Evolutionary conservation across 352 stramenopile species (phyloP).

Genomic region (Phytopythium litorale): DNA sequence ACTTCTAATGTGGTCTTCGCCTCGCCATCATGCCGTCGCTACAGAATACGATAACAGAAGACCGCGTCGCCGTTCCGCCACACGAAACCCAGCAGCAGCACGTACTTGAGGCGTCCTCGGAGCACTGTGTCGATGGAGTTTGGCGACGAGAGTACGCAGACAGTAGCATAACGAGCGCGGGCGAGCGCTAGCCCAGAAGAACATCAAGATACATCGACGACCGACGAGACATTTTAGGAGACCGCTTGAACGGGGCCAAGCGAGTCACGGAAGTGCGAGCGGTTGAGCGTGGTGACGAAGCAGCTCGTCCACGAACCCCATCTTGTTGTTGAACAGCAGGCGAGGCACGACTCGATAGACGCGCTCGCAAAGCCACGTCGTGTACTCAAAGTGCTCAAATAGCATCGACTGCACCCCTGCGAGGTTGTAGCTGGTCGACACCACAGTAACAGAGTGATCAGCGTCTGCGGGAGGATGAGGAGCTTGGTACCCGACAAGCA

Average conservation of each 20-base stretch:
- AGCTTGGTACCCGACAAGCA: neutral
- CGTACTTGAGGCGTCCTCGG: slow-evolving; percentile 14
- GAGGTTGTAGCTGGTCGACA: slow-evolving; percentile 25
- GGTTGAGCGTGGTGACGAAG: slow-evolving; percentile 17
- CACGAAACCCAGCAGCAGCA: slow-evolving; percentile 19
- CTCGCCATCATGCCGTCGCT: neutral
- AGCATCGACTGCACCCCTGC: slow-evolving; percentile 20
- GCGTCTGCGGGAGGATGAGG: neutral
- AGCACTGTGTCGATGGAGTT: slow-evolving; percentile 5
- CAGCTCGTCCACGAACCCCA: slow-evolving; percentile 18
- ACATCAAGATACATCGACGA: slow-evolving; percentile 18
- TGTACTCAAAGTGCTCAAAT: slow-evolving; percentile 24
- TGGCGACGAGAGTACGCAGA: slow-evolving; percentile 6
- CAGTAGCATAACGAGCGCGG: slow-evolving; percentile 7
- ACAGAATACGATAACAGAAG: neutral
- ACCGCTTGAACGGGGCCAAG: slow-evolving; percentile 13
- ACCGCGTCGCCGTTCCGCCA: slow-evolving; percentile 9
- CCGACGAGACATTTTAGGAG: slow-evolving; percentile 29
- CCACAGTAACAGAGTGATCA: neutral
- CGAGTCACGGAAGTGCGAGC: slow-evolving; percentile 15
- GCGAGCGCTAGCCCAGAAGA: slow-evolving; percentile 18
- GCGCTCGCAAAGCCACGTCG: slow-evolving; percentile 19
- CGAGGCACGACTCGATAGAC: slow-evolving; percentile 15
- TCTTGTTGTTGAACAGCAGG: slow-evolving; percentile 26
- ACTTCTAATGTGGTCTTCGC: neutral